Conservation (phyloP, 441 rosid genomes). For the Jatropha multifida region DNA sequence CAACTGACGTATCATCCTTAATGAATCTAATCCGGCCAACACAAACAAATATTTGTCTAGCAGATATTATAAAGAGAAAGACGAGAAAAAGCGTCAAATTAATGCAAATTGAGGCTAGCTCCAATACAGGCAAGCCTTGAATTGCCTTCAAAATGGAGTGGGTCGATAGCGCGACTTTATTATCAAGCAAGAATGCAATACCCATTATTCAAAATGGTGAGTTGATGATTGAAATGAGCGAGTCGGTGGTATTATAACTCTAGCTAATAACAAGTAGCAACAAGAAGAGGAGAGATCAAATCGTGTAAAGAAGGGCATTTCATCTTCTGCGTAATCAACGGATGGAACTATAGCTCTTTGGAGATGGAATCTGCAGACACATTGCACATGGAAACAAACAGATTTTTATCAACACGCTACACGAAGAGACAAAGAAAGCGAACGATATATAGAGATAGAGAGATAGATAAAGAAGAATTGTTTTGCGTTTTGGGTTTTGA, state of each 20-base stretch:
- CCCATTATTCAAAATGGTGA: constrained; percentile 45
- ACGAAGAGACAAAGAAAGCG: constrained; percentile 26
- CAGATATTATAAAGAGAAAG: constrained; percentile 66
- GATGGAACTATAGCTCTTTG: constrained; percentile 17
- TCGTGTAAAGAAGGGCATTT: constrained; percentile 56
- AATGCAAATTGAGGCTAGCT: constrained; percentile 68
- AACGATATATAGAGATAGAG: neutral
- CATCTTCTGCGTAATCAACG: constrained; percentile 52
- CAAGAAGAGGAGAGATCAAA: constrained; percentile 28
- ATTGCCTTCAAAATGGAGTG: constrained; percentile 32
- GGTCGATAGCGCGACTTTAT: constrained; percentile 28
- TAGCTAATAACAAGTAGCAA: constrained; percentile 16
- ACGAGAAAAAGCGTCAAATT: constrained; percentile 68
- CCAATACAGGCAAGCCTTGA: constrained; percentile 57
- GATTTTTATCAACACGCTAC: constrained; percentile 42
- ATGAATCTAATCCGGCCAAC: constrained; percentile 55
- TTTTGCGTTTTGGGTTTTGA: constrained; percentile 1
- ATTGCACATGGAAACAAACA: constrained; percentile 54
- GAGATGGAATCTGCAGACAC: constrained; percentile 57
- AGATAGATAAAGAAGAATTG: constrained; percentile 16
- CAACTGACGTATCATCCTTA: constrained; percentile 60
- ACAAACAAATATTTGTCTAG: constrained; percentile 63
- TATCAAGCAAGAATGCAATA: constrained; percentile 36
- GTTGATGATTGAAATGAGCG: constrained; percentile 25
- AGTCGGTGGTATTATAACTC: constrained; percentile 27